Conservation (phyloP, 2,329 filamentous ascomycete genomes). For the Cordyceps cicadae region DNA sequence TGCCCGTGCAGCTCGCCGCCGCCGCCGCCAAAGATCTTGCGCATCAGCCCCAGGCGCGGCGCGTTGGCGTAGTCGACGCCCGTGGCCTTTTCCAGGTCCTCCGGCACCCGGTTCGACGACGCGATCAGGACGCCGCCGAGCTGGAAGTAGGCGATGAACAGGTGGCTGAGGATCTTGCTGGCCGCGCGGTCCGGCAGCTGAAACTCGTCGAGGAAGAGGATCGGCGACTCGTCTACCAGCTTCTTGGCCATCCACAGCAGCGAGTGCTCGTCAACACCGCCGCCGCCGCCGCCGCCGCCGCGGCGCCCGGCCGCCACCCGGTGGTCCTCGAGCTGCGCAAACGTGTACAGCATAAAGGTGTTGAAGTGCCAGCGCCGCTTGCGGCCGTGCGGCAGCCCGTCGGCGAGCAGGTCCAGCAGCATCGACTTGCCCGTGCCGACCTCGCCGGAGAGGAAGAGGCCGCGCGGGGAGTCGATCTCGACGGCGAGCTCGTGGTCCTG, state of each 20-base stretch:
- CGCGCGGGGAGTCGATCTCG: constrained; percentile 62
- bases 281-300: too few species aligned
- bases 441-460: constrained; percentile 70
- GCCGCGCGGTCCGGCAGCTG: constrained; percentile 72
- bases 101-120: constrained; percentile 76
- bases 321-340: constrained; percentile 62
- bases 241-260: constrained; percentile 68
- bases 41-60: constrained; percentile 43
- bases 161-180: constrained; percentile 69
- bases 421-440: constrained; percentile 80
- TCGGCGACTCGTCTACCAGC: constrained; percentile 64
- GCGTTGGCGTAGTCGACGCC: constrained; percentile 59
- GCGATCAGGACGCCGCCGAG: constrained; percentile 72
- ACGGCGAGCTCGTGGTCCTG: constrained; percentile 65
- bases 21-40: constrained; percentile 36
- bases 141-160: constrained; percentile 75
- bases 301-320: constrained; percentile 25
- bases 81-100: constrained; percentile 67
- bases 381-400: constrained; percentile 62
- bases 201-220: constrained; percentile 76
- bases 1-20: constrained; percentile 47
- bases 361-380: constrained; percentile 78
- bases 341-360: constrained; percentile 73
- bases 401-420: constrained; percentile 75
- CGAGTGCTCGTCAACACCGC: constrained; percentile 56